phyloP scores from a whole-genome alignment of 352 stramenopile genomes.

The Globisporangium splendens region DNA sequence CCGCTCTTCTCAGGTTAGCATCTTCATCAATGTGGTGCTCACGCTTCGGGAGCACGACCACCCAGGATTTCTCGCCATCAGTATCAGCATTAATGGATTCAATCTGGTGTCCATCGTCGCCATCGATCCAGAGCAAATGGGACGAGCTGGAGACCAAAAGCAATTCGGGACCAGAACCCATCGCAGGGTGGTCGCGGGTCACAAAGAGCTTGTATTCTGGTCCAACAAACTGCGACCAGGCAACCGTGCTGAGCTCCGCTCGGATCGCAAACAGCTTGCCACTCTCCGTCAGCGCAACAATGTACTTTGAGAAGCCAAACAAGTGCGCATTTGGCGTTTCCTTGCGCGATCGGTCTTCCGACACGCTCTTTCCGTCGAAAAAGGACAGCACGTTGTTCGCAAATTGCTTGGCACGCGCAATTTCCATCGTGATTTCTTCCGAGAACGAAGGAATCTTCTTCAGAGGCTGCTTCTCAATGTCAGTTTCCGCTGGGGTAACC shows the following conservation, averaged over 20 bases:
- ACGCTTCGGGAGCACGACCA: conserved; percentile 72
- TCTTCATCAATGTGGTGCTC: conserved; percentile 72
- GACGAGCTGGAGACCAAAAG: conserved; percentile 60
- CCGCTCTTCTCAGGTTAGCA: conserved; percentile 41
- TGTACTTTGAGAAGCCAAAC: conserved; percentile 84
- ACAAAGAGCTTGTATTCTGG: conserved; percentile 72
- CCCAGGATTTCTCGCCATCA: conserved; percentile 29
- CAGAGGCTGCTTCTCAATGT: conserved; percentile 72
- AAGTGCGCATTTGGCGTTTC: conserved; percentile 67
- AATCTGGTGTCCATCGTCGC: conserved; percentile 52
- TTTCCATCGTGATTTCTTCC: conserved; percentile 65
- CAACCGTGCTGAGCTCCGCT: conserved; percentile 67
- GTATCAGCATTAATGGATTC: conserved; percentile 25
- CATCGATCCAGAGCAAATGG: conserved; percentile 69
- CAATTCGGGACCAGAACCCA: conserved; percentile 68
- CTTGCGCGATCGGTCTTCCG: conserved; percentile 34
- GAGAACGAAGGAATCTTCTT: conserved; percentile 70
- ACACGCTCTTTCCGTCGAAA: conserved; percentile 36
- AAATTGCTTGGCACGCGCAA: conserved; percentile 48
- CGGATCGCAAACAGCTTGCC: conserved; percentile 80
- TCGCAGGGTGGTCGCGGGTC: conserved; percentile 70
- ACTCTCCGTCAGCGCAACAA: conserved; percentile 67
- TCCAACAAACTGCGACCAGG: conserved; percentile 68
- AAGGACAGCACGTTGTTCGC: conserved; percentile 42
- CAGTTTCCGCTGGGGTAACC: conserved; percentile 72